A percentile compares a stretch with the other conserved stretches of the same genome.
Conservation (phyloP, 371 early-diverging fungal genomes). For the Phascolomyces articulosus region DNA sequence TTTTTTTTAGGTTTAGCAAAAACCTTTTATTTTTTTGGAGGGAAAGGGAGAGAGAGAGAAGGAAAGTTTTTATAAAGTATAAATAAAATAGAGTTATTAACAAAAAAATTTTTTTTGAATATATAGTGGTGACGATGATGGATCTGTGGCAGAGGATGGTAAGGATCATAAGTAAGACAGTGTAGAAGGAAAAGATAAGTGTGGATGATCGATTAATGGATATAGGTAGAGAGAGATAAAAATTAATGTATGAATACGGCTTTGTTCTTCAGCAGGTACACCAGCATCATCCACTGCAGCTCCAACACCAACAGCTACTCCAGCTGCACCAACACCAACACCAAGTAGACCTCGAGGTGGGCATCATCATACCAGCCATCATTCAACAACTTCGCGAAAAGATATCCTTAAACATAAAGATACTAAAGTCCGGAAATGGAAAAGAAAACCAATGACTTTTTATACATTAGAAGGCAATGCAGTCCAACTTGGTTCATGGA, state of each 20-base stretch:
- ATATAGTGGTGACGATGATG: not conserved
- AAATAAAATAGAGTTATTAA: too few species aligned
- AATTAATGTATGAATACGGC: too few species aligned
- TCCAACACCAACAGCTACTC: not conserved
- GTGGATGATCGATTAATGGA: not conserved
- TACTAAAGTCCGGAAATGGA: constrained; percentile 38
- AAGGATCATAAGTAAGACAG: not conserved
- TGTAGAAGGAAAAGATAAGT: not conserved
- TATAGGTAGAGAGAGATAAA: too few species aligned
- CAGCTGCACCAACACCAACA: not conserved
- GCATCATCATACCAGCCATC: constrained; percentile 3
- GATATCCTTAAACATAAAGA: constrained; percentile 43
- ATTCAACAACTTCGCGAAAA: constrained; percentile 12
- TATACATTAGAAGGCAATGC: constrained; percentile 37
- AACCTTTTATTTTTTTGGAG: too few species aligned
- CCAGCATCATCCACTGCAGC: constrained; percentile 5
- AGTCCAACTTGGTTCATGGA: constrained; percentile 31
- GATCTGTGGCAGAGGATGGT: constrained; percentile 5
- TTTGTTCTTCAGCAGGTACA: not conserved
- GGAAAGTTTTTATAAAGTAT: too few species aligned
- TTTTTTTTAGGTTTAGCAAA: too few species aligned
- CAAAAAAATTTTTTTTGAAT: not conserved
- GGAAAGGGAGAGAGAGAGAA: not conserved
- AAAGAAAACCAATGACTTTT: constrained; percentile 28
- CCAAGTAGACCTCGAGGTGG: not conserved